These are phyloP conservation scores for Fusarium oxysporum DNA, from an alignment of 2,329 filamentous ascomycete genomes.

Conservation along the genomic window DNA sequence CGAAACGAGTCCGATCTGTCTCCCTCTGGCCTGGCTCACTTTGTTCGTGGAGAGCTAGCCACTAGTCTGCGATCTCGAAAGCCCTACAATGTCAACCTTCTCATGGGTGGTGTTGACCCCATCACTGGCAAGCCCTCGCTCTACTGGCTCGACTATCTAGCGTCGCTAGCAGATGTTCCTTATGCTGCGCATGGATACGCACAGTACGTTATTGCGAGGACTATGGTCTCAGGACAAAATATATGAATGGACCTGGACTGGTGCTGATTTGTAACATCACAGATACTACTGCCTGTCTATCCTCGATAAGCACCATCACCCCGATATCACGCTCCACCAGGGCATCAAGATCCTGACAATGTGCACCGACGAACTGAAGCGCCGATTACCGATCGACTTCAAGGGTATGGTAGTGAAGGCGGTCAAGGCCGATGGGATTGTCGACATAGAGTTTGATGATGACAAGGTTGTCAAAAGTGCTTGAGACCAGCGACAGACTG, in stretches of 20 bases:
- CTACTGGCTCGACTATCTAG: conserved; percentile 98
- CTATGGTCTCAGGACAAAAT: neutral
- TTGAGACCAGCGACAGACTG: conserved; percentile 50
- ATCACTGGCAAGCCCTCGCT: conserved; percentile 91
- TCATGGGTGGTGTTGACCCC: conserved; percentile 92
- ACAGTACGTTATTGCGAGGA: conserved; percentile 71
- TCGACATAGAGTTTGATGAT: conserved; percentile 87
- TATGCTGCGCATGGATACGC: conserved; percentile 99
- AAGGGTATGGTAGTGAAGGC: conserved; percentile 97
- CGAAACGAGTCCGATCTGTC: conserved; percentile 94
- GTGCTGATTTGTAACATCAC: conserved; percentile 39
- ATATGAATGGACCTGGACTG: neutral
- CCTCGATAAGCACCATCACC: conserved; percentile 98
- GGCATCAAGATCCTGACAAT: conserved; percentile 92
- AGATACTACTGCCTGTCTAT: conserved; percentile 98
- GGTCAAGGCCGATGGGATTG: conserved; percentile 92
- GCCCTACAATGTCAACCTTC: conserved; percentile 96
- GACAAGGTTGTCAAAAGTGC: conserved; percentile 75
- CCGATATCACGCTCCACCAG: conserved; percentile 88
- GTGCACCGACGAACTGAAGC: conserved; percentile 97
- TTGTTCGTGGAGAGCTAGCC: conserved; percentile 93
- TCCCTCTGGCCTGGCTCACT: conserved; percentile 88
- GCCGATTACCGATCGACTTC: conserved; percentile 97
- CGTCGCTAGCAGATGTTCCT: conserved; percentile 85
- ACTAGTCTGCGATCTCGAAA: conserved; percentile 89